Conservation (phyloP, 495 filamentous ascomycete species). For the Penicillium pulvis region DNA sequence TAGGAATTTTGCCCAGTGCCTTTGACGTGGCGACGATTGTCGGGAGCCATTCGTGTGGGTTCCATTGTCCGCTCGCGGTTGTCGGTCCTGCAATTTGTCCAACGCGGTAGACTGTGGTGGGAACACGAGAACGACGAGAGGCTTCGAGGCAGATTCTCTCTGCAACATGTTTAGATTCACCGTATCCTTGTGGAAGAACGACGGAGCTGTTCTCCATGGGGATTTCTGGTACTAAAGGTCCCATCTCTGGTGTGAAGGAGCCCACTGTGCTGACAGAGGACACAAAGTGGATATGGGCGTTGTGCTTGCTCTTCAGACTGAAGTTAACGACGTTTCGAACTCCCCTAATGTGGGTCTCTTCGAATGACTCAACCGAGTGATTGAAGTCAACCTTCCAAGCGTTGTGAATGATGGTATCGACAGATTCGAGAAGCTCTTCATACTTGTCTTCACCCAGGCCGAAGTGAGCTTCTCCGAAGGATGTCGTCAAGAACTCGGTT, state of each 20-base stretch:
- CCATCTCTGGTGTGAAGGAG: constrained; percentile 29
- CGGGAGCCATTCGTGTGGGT: constrained; percentile 39
- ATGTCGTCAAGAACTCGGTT: constrained; percentile 52
- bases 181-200: constrained; percentile 51
- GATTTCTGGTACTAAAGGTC: constrained; percentile 47
- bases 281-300: constrained; percentile 56
- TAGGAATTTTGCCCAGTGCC: constrained; percentile 27
- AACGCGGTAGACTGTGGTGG: constrained; percentile 53
- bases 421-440: constrained; percentile 39
- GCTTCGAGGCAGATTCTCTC: constrained; percentile 55
- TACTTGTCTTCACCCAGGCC: constrained; percentile 46
- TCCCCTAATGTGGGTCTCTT: constrained; percentile 55
- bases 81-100: constrained; percentile 61
- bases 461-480: constrained; percentile 50
- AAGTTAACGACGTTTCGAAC: constrained; percentile 57
- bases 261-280: constrained; percentile 55
- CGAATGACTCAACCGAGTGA: constrained; percentile 55
- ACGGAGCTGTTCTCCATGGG: constrained; percentile 44
- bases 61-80: constrained; percentile 33
- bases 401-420: constrained; percentile 61
- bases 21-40: constrained; percentile 38
- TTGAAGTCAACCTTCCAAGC: constrained; percentile 70
- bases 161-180: constrained; percentile 56
- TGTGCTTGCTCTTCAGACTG: constrained; percentile 40
- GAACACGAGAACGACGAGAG: constrained; percentile 37